Conservation (phyloP, 177 flowering plant genomes). For the Telopea speciosissima region DNA sequence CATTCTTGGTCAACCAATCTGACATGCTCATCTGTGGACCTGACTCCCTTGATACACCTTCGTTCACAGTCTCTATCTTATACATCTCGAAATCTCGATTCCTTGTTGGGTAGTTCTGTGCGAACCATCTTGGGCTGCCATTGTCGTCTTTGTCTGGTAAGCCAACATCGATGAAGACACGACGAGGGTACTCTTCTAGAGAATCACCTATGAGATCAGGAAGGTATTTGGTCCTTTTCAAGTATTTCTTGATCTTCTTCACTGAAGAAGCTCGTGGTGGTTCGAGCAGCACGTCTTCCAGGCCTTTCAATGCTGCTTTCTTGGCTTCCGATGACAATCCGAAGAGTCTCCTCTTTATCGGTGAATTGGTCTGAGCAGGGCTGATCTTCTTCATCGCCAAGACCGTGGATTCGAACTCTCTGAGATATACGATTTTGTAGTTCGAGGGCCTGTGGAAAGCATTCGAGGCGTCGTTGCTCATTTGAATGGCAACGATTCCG, state of each 20-base stretch:
- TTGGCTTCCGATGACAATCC: constrained; percentile 27
- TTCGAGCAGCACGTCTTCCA: constrained; percentile 54
- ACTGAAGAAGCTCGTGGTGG: too few relatives aligned
- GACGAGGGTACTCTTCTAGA: constrained; percentile 46
- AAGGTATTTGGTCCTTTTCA: constrained; percentile 45
- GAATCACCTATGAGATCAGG: constrained; percentile 60
- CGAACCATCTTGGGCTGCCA: constrained; percentile 34
- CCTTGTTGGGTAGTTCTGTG: constrained; percentile 41
- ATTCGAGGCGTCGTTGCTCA: constrained; percentile 19
- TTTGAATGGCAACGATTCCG: constrained; percentile 40
- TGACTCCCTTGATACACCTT: constrained; percentile 47
- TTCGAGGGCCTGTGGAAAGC: constrained; percentile 28
- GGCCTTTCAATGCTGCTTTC: constrained; percentile 33
- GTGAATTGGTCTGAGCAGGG: neutral
- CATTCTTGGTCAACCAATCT: constrained; percentile 58
- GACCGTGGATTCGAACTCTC: constrained; percentile 34
- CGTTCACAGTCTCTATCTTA: constrained; percentile 28
- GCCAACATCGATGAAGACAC: constrained; percentile 48
- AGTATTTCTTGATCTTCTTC: constrained; percentile 7
- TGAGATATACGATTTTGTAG: constrained; percentile 49
- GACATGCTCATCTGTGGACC: constrained; percentile 34
- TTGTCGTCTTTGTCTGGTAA: constrained; percentile 25
- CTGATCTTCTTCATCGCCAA: constrained; percentile 46
- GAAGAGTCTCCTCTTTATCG: constrained; percentile 10
- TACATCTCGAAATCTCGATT: constrained; percentile 40